Conservation (phyloP, 371 early-diverging fungal genomes). For the Rhizopus delemar region DNA sequence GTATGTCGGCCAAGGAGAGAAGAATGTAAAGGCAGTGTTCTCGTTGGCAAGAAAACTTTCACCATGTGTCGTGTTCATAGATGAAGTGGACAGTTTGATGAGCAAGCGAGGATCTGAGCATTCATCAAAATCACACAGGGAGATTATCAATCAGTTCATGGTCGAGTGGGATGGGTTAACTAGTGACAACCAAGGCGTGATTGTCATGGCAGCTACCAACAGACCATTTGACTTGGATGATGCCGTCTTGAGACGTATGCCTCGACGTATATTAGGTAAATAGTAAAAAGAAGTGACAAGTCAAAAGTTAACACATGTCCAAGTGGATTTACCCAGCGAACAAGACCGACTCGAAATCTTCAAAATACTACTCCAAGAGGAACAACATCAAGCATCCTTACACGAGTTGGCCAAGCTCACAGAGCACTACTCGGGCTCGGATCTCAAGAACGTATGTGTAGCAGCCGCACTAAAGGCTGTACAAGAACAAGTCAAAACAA, state of each 20-base stretch:
- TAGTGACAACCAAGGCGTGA: conserved; percentile 75
- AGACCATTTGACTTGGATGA: conserved; percentile 98
- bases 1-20: conserved; percentile 98
- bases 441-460: conserved; percentile 97
- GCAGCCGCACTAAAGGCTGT: conserved; percentile 84
- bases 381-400: conserved; percentile 62
- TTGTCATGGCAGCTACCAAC: conserved; percentile 96
- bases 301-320: background rate
- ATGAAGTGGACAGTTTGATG: conserved; percentile 97
- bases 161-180: conserved; percentile 95
- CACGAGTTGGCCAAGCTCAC: conserved; percentile 70
- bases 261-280: conserved; percentile 87
- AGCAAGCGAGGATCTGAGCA: conserved; percentile 72
- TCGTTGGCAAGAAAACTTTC: conserved; percentile 92
- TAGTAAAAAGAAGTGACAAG: conserved; percentile 48
- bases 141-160: conserved; percentile 96
- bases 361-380: conserved; percentile 76
- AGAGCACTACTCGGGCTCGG: conserved; percentile 91
- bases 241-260: conserved; percentile 95
- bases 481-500: conserved; percentile 49
- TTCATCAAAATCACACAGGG: conserved; percentile 60
- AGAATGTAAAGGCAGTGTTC: conserved; percentile 94
- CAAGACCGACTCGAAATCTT: conserved; percentile 84
- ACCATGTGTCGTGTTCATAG: conserved; percentile 98
- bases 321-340: conserved; percentile 88